Base-by-base conservation (phyloP, 495 filamentous ascomycete species). In the Friedmanniomyces simplex region DNA sequence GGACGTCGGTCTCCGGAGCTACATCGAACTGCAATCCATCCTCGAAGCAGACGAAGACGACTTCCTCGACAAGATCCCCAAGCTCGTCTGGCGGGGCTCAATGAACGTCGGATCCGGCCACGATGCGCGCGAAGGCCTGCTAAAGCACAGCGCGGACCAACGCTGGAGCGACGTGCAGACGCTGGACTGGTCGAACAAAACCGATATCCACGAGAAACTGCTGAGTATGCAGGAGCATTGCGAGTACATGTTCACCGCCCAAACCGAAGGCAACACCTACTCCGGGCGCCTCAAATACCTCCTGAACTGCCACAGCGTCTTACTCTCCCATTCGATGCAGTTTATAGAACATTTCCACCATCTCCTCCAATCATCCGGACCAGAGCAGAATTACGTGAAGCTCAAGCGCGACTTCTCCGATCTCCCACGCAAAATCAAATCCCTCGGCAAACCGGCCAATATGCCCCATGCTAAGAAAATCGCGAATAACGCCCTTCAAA, bases 141-240 rank as follows among this genome's bases (percentile, higher is more conserved):
- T 66, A 5, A 24, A 54, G 12, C 46, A 50, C 20, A 52, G 61
- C n/a, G 30, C 22, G 26, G 57, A 56, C n/a, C 61, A 63, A 50
- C 26, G 21, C 10, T 69, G 67, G 66, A 54, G 45, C 10, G 67
- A 66, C 28, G 66, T 69, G 20, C 62, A 69, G 20, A 73, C 72
- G 7, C 72, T 75, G 43, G 46, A 57, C 26, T 68, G 66, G 66
- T 20, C n/a, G 11, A 57, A 63, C 49, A 41, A 42, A 26, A 52
- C 50, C 0, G 51, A 60, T 13, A 49, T 59, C 16, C 12, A 56
- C 13, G 5, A 16, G 20, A 51, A 54, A 30, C 34, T 55, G 11
- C 26, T 61, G n/a, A 28, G 39, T 6, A 67, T 68, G 50, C 47
- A 46, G 5, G 59, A 67, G 10, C 66, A 68, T 47, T 68, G 66